These are phyloP conservation scores for Ophiostoma ulmi DNA, from an alignment of 2,329 filamentous ascomycete species.

Conservation along the genomic window DNA sequence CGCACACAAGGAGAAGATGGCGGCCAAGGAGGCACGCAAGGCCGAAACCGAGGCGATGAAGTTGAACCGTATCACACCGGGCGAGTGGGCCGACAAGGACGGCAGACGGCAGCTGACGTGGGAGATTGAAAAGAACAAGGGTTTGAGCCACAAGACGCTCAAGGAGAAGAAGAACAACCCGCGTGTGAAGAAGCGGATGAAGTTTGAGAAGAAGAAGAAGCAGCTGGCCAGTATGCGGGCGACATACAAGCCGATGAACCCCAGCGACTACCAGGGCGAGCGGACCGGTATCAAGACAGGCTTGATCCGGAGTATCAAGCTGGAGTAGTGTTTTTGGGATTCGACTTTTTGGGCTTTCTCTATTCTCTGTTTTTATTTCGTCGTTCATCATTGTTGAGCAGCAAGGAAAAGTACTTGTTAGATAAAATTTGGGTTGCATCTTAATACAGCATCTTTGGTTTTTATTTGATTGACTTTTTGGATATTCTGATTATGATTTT, in stretches of 20 bases:
- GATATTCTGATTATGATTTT: background rate
- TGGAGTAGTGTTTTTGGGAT: constrained; percentile 45
- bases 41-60: constrained; percentile 59
- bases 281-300: constrained; percentile 92
- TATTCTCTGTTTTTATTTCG: background rate
- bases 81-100: constrained; percentile 68
- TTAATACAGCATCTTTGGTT: constrained; percentile 6
- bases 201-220: constrained; percentile 96
- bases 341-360: background rate
- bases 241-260: constrained; percentile 77
- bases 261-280: constrained; percentile 85
- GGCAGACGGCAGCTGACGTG: constrained; percentile 92
- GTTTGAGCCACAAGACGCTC: constrained; percentile 59
- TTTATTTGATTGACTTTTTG: background rate
- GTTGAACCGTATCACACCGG: constrained; percentile 57
- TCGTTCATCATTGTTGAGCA: background rate
- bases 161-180: constrained; percentile 96
- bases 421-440: background rate
- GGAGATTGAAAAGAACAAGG: constrained; percentile 96
- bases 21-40: constrained; percentile 60
- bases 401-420: constrained; percentile 4
- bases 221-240: constrained; percentile 84
- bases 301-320: constrained; percentile 86
- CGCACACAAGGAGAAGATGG: constrained; percentile 54
- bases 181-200: constrained; percentile 95